Evolutionary conservation across 1,284 basidiomycete genomes (phyloP).

Genomic region (Ganoderma leucocontextum): DNA sequence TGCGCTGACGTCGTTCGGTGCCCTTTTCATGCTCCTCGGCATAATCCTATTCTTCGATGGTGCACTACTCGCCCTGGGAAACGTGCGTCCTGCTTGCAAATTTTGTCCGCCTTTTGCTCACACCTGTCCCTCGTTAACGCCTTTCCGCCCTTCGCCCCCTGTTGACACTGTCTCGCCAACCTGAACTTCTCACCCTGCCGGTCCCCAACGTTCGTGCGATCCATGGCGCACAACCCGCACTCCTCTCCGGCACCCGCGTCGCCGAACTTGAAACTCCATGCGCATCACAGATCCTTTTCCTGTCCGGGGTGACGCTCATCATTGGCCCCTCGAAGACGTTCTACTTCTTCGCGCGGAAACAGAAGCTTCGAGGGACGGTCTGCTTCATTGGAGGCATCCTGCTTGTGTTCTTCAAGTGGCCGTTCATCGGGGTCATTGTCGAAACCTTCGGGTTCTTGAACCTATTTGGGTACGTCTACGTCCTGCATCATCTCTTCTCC

Average conservation of each 20-base stretch:
- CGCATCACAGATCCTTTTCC: slow-evolving; percentile 81
- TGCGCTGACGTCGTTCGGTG: slow-evolving; percentile 96
- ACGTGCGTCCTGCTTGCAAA: slow-evolving; percentile 61
- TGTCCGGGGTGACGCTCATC: slow-evolving; percentile 91
- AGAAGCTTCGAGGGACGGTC: slow-evolving; percentile 94
- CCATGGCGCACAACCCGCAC: background rate
- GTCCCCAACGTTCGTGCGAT: background rate
- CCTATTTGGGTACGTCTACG: slow-evolving; percentile 88
- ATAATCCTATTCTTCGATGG: slow-evolving; percentile 98
- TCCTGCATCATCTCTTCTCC: background rate
- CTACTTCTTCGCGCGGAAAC: slow-evolving; percentile 96
- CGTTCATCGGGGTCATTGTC: slow-evolving; percentile 91
- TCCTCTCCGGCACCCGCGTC: background rate
- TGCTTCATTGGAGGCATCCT: slow-evolving; percentile 93
- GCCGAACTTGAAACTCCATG: background rate
- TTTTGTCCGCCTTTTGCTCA: background rate
- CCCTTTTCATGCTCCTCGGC: slow-evolving; percentile 95
- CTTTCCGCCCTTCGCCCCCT: background rate
- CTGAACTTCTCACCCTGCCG: background rate
- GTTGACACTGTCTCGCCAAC: background rate
- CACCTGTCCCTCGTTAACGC: background rate
- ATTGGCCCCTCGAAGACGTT: slow-evolving; percentile 97
- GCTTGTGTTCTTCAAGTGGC: slow-evolving; percentile 91
- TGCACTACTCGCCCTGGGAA: slow-evolving; percentile 95
- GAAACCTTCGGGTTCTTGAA: slow-evolving; percentile 98